Evolutionary conservation across 2,329 filamentous ascomycete species (phyloP).

Genomic region (Zymoseptoria brevis): DNA sequence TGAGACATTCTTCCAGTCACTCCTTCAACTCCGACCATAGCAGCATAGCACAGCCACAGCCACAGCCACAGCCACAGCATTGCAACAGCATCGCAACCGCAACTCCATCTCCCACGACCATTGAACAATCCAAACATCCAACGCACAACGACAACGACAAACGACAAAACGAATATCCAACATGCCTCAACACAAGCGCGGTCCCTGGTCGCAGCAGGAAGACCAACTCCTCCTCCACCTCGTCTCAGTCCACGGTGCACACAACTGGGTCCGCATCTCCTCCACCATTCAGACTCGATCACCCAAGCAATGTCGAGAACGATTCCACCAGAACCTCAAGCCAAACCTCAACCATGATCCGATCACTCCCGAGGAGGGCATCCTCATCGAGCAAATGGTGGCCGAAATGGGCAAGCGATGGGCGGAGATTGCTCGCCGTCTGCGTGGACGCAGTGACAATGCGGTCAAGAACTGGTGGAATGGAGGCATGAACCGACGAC

Average conservation of each 20-base stretch:
- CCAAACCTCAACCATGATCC: slow-evolving; percentile 72
- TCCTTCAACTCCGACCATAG: too few species aligned
- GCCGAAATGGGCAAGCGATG: slow-evolving; percentile 73
- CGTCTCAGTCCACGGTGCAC: slow-evolving; percentile 62
- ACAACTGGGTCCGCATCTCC: slow-evolving; percentile 88
- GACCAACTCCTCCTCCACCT: slow-evolving; percentile 63
- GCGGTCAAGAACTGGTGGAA: slow-evolving; percentile 99
- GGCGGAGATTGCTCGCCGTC: slow-evolving; percentile 80
- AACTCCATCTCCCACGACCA: too few species aligned
- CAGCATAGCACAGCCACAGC: too few species aligned
- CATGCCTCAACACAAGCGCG: slow-evolving; percentile 56
- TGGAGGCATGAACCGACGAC: slow-evolving; percentile 75
- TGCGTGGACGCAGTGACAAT: slow-evolving; percentile 84
- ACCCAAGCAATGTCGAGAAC: slow-evolving; percentile 90
- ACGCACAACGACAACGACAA: too few species aligned
- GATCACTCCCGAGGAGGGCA: slow-evolving; percentile 67
- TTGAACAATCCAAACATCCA: too few species aligned
- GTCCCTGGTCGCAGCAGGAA: slow-evolving; percentile 75
- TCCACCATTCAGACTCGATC: slow-evolving; percentile 66
- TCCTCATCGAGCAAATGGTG: slow-evolving; percentile 70
- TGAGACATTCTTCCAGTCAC: too few species aligned
- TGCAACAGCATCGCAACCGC: too few species aligned
- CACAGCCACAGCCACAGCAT: too few species aligned
- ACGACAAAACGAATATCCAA: neutral
- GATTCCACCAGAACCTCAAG: slow-evolving; percentile 88